Conservation (phyloP, 2,329 filamentous ascomycete species). For the Talaromyces sp. region DNA sequence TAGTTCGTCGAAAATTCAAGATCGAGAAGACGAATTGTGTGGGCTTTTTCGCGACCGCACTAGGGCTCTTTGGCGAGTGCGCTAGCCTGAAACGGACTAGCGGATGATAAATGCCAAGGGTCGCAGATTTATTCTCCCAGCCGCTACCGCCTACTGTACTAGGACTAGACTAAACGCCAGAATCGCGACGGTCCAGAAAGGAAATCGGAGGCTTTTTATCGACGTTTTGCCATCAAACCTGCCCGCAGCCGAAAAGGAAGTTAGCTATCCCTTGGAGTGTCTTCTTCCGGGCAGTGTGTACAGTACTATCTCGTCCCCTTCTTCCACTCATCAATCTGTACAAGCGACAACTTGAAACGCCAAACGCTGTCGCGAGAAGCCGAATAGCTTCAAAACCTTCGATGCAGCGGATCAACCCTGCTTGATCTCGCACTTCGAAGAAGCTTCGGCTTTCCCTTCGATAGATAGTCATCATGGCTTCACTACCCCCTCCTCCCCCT, state of each 20-base stretch:
- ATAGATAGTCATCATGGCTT: constrained; percentile 49
- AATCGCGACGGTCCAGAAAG: constrained; percentile 18
- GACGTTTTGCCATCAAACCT: constrained; percentile 14
- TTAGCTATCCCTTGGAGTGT: constrained; percentile 23
- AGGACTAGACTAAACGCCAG: constrained; percentile 12
- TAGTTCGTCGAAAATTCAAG: constrained; percentile 40
- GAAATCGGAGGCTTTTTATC: constrained; percentile 10
- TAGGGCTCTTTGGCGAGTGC: constrained; percentile 38
- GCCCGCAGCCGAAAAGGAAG: constrained; percentile 30
- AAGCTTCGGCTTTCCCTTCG: constrained; percentile 15
- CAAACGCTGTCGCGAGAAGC: constrained; percentile 14
- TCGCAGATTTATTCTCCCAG: constrained; percentile 19
- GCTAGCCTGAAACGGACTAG: constrained; percentile 31
- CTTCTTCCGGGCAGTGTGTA: constrained; percentile 22
- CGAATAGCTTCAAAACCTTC: constrained; percentile 15
- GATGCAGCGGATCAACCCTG: constrained; percentile 33
- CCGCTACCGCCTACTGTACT: constrained; percentile 33
- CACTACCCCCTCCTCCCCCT: constrained; percentile 63
- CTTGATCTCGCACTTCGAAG: constrained; percentile 23
- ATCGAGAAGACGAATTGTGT: constrained; percentile 39
- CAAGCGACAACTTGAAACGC: neutral
- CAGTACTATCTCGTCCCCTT: constrained; percentile 6
- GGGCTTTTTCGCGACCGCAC: constrained; percentile 38
- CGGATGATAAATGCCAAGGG: neutral
- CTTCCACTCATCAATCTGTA: neutral